Evolutionary conservation across 805 yeast genomes (phyloP).

Genomic region (Candida andamanensis): DNA sequence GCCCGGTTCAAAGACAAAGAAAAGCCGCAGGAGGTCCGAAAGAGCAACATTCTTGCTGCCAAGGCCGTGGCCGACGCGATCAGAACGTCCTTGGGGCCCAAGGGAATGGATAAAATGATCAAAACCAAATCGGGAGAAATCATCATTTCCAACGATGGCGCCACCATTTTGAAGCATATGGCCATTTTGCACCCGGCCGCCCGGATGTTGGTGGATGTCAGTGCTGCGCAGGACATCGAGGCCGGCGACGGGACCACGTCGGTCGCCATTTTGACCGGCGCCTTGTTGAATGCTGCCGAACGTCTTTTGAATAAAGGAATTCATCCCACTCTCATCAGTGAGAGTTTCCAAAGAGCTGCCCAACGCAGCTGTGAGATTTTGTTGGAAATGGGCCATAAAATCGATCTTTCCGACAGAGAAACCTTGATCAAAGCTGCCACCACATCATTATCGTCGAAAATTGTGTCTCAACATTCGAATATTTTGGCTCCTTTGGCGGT

Average conservation of each 20-base stretch:
- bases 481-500: conserved; percentile 90
- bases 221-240: conserved; percentile 97
- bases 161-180: conserved; percentile 94
- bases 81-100: conserved; percentile 94
- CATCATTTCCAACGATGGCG: conserved; percentile 96
- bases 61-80: conserved; percentile 94
- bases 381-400: conserved; percentile 77
- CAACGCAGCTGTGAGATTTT: conserved; percentile 74
- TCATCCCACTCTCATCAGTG: conserved; percentile 94
- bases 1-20: conserved; percentile 90
- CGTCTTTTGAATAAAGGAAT: conserved; percentile 82
- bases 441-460: conserved; percentile 90
- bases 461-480: conserved; percentile 87
- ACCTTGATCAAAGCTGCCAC: conserved; percentile 87
- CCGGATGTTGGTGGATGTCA: conserved; percentile 90
- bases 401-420: conserved; percentile 75
- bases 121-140: conserved; percentile 90
- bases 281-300: conserved; percentile 92
- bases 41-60: conserved; percentile 85
- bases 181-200: conserved; percentile 99
- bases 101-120: conserved; percentile 99
- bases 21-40: conserved; percentile 91
- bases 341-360: conserved; percentile 88
- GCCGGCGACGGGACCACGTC: conserved; percentile 99
- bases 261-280: conserved; percentile 93